A percentile compares a stretch with the other conserved stretches of the same genome.
Conservation (phyloP, 2,329 filamentous ascomycete genomes). For the Fusarium continuum region DNA sequence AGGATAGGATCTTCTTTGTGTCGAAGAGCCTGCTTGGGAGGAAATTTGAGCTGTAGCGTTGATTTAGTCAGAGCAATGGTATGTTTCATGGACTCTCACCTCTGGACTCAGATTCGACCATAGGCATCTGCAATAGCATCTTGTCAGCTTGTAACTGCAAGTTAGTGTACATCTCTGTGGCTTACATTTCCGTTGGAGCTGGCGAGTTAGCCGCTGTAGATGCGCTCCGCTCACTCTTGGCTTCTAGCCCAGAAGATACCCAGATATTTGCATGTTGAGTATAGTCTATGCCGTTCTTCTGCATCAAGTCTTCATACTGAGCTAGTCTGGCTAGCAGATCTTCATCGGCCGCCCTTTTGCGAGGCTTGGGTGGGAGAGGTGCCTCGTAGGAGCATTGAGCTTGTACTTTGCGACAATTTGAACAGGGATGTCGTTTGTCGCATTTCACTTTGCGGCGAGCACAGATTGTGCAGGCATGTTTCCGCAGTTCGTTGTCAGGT, state of each 20-base stretch:
- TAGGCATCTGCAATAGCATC: conserved; percentile 16
- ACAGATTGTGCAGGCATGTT: conserved; percentile 34
- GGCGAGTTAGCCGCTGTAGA: not conserved
- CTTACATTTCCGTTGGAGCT: conserved; percentile 10
- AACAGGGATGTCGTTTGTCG: conserved; percentile 53
- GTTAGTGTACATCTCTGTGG: fast-evolving
- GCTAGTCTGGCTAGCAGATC: conserved; percentile 39
- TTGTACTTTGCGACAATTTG: conserved; percentile 54
- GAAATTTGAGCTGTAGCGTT: conserved; percentile 33
- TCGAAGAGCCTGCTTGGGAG: conserved; percentile 29
- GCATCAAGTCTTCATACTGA: conserved; percentile 44
- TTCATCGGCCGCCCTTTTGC: conserved; percentile 44
- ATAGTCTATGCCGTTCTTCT: conserved; percentile 40
- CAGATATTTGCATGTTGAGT: conserved; percentile 35
- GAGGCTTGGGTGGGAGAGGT: conserved; percentile 29
- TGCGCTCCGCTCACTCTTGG: not conserved
- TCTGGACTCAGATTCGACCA: conserved; percentile 36
- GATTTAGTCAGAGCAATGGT: not conserved
- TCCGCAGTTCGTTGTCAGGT: not conserved
- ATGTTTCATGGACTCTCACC: not conserved
- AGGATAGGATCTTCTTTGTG: conserved; percentile 37
- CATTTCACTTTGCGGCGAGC: conserved; percentile 46
- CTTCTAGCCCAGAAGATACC: conserved; percentile 32
- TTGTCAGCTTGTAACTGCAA: fast-evolving
- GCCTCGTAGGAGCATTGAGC: conserved; percentile 40